phyloP scores from a whole-genome alignment of 2,329 filamentous ascomycete genomes.

The Scopulariopsis brevicaulis region DNA sequence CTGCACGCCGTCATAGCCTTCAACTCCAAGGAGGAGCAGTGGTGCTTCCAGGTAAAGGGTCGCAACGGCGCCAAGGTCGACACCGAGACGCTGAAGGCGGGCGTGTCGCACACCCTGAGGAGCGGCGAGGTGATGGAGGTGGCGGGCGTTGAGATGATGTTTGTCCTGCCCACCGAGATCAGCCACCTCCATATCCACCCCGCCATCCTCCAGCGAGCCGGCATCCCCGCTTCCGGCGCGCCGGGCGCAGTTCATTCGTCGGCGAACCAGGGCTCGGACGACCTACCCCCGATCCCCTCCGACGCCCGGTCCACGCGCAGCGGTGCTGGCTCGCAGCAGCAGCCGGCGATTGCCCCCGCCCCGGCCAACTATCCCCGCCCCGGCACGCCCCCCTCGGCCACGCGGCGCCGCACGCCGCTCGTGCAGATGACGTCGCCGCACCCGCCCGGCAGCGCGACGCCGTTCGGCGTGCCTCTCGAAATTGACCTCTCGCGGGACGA shows the following conservation, averaged over 20 bases:
- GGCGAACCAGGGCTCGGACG: constrained; percentile 4
- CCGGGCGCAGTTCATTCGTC: constrained; percentile 4
- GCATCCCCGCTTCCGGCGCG: constrained; percentile 23
- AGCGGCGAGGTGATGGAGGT: constrained; percentile 91
- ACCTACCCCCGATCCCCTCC: constrained; percentile 7
- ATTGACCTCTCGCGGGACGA: constrained; percentile 74
- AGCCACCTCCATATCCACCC: constrained; percentile 55
- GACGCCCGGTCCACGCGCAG: constrained; percentile 6
- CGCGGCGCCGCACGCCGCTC: constrained; percentile 11
- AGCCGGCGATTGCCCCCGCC: constrained; percentile 44
- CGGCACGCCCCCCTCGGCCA: constrained; percentile 45
- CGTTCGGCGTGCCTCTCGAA: constrained; percentile 25
- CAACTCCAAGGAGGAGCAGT: constrained; percentile 55
- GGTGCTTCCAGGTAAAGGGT: constrained; percentile 80
- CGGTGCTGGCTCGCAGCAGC: constrained; percentile 16
- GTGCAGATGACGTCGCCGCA: constrained; percentile 1
- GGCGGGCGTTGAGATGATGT: constrained; percentile 94
- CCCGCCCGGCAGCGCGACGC: constrained; percentile 1
- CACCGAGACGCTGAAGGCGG: constrained; percentile 56
- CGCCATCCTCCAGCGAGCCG: constrained; percentile 58
- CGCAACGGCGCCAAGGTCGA: constrained; percentile 87
- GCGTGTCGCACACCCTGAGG: constrained; percentile 52
- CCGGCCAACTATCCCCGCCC: constrained; percentile 49
- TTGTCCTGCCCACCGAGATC: constrained; percentile 74
- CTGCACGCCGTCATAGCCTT: constrained; percentile 68